phyloP scores from a whole-genome alignment of 345 rosid genomes.

The Brassica nigra region DNA sequence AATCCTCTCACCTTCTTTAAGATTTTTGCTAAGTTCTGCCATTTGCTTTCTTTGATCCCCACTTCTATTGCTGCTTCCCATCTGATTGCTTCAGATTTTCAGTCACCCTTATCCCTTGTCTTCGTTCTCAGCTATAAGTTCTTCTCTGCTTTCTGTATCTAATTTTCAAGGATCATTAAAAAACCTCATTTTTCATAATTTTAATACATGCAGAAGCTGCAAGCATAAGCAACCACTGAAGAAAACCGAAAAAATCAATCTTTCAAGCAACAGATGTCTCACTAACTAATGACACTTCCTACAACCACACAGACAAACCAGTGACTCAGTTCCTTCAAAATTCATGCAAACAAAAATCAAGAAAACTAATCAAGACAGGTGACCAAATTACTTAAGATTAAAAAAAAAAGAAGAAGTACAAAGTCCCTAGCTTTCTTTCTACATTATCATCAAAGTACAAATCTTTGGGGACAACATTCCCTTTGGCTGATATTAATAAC shows the following conservation, averaged over 20 bases:
- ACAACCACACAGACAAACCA: neutral
- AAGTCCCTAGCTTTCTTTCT: slow-evolving; percentile 2
- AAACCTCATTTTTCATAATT: no score
- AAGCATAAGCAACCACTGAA: no score
- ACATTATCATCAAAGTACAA: slow-evolving; percentile 16
- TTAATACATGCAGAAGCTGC: no score
- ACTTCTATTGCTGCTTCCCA: slow-evolving; percentile 50
- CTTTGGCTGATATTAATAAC: neutral
- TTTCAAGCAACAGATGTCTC: no score
- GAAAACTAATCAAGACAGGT: neutral
- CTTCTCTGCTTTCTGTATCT: slow-evolving; percentile 2
- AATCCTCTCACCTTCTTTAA: slow-evolving; percentile 92
- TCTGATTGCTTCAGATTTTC: slow-evolving; percentile 14
- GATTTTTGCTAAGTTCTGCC: slow-evolving; percentile 83
- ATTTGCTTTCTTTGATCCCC: slow-evolving; percentile 55
- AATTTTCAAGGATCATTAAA: neutral
- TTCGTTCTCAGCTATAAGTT: slow-evolving; percentile 14
- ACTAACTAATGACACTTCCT: no score
- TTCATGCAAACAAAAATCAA: neutral
- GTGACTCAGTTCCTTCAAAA: neutral
- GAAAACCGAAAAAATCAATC: no score
- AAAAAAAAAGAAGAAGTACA: neutral
- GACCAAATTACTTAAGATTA: neutral
- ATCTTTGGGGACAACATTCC: neutral
- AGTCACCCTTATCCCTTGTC: neutral